These are phyloP conservation scores for Haematococcus lacustris DNA, from an alignment of 139 green algal genomes.

Conservation along the genomic window DNA sequence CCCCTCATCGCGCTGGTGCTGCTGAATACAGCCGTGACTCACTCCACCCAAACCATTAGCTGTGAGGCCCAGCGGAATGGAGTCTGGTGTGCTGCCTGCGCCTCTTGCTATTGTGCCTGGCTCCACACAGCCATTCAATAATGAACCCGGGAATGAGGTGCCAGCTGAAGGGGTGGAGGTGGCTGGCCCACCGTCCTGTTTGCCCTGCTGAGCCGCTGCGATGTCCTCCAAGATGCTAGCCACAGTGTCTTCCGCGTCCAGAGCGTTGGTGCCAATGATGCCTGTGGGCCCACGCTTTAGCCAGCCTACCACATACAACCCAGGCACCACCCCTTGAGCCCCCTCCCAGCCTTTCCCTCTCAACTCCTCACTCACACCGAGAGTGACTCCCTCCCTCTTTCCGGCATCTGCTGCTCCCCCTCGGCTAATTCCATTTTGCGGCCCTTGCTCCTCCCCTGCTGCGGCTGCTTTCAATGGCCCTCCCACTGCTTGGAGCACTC, in stretches of 20 bases:
- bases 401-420: not conserved
- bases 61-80: not conserved
- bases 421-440: too few relatives aligned
- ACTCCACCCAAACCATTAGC: not conserved
- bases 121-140: too few relatives aligned
- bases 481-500: too few relatives aligned
- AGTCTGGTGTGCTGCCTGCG: not conserved
- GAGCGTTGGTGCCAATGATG: slow-evolving; percentile 88
- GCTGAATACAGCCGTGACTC: not conserved
- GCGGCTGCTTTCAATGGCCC: too few relatives aligned
- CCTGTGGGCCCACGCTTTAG: slow-evolving; percentile 79
- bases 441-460: too few relatives aligned
- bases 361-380: not conserved
- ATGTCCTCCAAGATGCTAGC: slow-evolving; percentile 36
- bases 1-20: not conserved
- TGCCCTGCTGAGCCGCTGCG: not conserved
- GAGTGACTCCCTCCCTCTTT: not conserved
- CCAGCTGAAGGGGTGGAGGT: not conserved
- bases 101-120: too few relatives aligned
- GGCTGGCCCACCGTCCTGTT: not conserved
- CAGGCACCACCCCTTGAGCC: not conserved
- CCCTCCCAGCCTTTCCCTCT: not conserved
- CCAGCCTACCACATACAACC: slow-evolving; percentile 85
- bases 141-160: too few relatives aligned
- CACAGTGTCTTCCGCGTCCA: slow-evolving; percentile 77